Evolutionary conservation across 192 early-diverging fungal genomes (phyloP).

Genomic region (Neocallimastix lanati): DNA sequence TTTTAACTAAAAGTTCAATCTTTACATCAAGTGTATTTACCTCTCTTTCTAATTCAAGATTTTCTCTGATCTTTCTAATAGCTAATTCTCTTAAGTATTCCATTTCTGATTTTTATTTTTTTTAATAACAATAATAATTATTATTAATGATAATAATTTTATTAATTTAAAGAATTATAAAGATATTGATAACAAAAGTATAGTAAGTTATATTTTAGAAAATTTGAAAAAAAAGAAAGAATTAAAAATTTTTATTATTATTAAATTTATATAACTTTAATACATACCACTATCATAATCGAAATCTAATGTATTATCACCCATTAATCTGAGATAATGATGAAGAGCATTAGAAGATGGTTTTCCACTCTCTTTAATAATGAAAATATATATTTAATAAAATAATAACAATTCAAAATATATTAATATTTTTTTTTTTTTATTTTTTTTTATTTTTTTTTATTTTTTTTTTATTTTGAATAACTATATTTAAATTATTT

Average conservation of each 20-base stretch:
- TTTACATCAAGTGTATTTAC: constrained; percentile 86
- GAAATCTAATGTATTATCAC: constrained; percentile 78
- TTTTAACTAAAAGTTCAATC: constrained; percentile 87
- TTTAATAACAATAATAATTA: too few species aligned
- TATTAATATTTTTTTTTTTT: too few species aligned
- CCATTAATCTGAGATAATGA: constrained; percentile 71
- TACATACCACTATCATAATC: constrained; percentile 68
- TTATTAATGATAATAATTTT: too few species aligned
- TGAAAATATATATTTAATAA: too few species aligned
- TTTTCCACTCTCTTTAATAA: constrained; percentile 43
- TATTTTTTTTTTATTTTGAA: too few species aligned
- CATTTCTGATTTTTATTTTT: constrained; percentile 28
- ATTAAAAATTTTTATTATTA: too few species aligned
- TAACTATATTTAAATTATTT: too few species aligned
- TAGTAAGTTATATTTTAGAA: constrained; percentile 2
- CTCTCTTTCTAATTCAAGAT: constrained; percentile 54
- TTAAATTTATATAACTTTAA: constrained; percentile 15
- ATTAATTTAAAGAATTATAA: too few species aligned
- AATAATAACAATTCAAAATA: too few species aligned
- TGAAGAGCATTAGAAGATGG: constrained; percentile 64
- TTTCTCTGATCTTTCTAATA: constrained; percentile 75
- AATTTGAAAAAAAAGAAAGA: not conserved
- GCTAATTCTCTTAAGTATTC: constrained; percentile 74
- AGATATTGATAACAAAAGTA: too few species aligned
- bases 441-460: too few species aligned